Percentiles rank a stretch among this genome's conserved stretches.
These are phyloP conservation scores for Echites panduratus DNA, from an alignment of 257 asterid genomes.

Conservation along the genomic window DNA sequence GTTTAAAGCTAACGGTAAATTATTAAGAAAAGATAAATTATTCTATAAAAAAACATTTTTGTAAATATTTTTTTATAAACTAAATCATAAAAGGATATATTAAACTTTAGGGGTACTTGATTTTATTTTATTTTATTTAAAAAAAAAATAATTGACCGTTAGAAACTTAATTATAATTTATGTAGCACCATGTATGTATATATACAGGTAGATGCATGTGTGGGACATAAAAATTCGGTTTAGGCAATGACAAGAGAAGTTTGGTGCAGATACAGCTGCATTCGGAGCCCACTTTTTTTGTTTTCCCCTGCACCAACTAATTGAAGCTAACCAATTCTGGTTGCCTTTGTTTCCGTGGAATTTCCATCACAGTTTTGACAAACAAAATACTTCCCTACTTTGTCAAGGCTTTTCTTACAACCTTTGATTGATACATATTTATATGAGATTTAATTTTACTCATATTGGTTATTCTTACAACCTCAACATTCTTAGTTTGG, in stretches of 20 bases:
- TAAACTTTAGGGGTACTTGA: no score
- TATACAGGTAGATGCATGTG: no score
- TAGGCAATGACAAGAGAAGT: conserved; percentile 36
- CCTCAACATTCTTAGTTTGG: neutral
- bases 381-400: neutral
- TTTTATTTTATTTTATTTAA: no score
- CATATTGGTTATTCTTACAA: no score
- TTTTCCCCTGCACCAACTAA: conserved; percentile 23
- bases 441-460: no score
- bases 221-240: conserved; percentile 35
- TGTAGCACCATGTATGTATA: neutral
- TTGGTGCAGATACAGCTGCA: conserved; percentile 33
- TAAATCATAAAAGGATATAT: no score
- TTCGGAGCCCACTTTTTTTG: conserved; percentile 29
- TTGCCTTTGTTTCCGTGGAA: neutral
- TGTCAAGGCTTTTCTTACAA: neutral
- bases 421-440: neutral
- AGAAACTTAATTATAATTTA: no score
- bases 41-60: no score
- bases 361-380: neutral
- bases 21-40: no score
- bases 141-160: no score
- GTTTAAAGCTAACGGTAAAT: no score
- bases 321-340: conserved; percentile 1
- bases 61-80: no score